Evolutionary conservation across 192 early-diverging fungal species (phyloP), one percentile per base, ranked within the genome.

Genomic region (Glomus cerebriforme): DNA sequence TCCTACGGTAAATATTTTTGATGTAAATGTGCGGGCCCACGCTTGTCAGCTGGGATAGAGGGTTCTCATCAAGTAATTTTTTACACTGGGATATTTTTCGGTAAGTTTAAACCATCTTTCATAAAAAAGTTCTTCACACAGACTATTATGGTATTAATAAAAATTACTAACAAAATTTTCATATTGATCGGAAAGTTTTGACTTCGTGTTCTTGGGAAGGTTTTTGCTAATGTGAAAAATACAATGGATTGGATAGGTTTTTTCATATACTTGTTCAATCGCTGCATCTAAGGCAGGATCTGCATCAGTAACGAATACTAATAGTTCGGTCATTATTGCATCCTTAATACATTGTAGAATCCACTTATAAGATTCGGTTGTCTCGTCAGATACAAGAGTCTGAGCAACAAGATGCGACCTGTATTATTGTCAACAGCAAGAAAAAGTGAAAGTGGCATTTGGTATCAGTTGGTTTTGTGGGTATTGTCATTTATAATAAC

Each of bases 191-290:
- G 7, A 3, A 39, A 45, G 19, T 2, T 2, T 70, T 13, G 3
- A 2, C 1, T 70, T 70, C 22, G 24, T 22, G 24, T 43, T 70
- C 39, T n/a, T n/a, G n/a, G n/a, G n/a, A n/a, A n/a, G n/a, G n/a
- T n/a, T n/a, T n/a, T n/a, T n/a, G n/a, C n/a, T 26, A 49, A 72
- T 49, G 12, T 43, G 24, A 72, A 72, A 72, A 49, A 72, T 72
- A 72, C 45, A 72, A 26, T 49, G 45, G 26, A 72, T 72, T 72
- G 17, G 24, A 72, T 72, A 49, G 0, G 26, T 49, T 12, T 7
- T 49, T 49, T 49, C 24, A 27, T 72, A 72, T 72, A 49, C 26
- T 72, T 72, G 45, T 72, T 6, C 39, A 10, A 72, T 49, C 47
- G 26, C 45, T 26, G 45, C 69, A 49, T 49, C 39, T 26, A 35